Percentiles rank a stretch among this genome's conserved stretches.
phyloP scores from a whole-genome alignment of 106 monocot species.

The Iris macrosiphon region DNA sequence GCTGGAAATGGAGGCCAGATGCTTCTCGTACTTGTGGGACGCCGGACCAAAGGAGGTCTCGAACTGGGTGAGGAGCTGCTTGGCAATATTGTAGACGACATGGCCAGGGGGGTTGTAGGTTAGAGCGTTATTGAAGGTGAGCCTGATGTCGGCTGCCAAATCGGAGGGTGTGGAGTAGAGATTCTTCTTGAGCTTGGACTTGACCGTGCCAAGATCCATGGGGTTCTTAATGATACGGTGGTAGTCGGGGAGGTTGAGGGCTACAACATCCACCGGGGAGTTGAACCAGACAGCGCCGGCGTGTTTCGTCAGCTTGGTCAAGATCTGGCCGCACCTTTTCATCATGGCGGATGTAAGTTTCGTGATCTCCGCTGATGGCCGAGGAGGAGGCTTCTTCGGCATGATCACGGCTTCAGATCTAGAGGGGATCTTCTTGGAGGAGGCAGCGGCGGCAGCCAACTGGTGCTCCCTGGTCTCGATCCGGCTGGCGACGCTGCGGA shows the following conservation, averaged over 20 bases:
- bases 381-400: not conserved
- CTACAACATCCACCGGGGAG: slow-evolving; percentile 61
- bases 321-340: slow-evolving; percentile 58
- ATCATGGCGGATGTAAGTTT: slow-evolving; percentile 38
- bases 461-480: slow-evolving; percentile 39
- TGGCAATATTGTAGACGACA: slow-evolving; percentile 50
- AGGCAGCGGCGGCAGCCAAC: slow-evolving; percentile 6
- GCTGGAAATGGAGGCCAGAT: slow-evolving; percentile 9
- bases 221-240: slow-evolving; percentile 63
- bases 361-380: slow-evolving; percentile 10
- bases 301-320: slow-evolving; percentile 64
- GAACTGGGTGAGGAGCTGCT: slow-evolving; percentile 41
- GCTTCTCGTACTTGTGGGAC: slow-evolving; percentile 38
- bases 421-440: not conserved
- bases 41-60: slow-evolving; percentile 39
- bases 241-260: slow-evolving; percentile 73
- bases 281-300: slow-evolving; percentile 67
- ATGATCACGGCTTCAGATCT: not conserved
- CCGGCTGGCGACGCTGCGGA: slow-evolving; percentile 29
- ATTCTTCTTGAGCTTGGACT: slow-evolving; percentile 30
- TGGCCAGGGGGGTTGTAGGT: slow-evolving; percentile 69
- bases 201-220: slow-evolving; percentile 96
- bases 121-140: slow-evolving; percentile 90
- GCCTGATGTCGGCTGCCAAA: slow-evolving; percentile 60
- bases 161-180: slow-evolving; percentile 41